Evolutionary conservation across 805 yeast genomes (phyloP).

Genomic region (Candida schatavii): DNA sequence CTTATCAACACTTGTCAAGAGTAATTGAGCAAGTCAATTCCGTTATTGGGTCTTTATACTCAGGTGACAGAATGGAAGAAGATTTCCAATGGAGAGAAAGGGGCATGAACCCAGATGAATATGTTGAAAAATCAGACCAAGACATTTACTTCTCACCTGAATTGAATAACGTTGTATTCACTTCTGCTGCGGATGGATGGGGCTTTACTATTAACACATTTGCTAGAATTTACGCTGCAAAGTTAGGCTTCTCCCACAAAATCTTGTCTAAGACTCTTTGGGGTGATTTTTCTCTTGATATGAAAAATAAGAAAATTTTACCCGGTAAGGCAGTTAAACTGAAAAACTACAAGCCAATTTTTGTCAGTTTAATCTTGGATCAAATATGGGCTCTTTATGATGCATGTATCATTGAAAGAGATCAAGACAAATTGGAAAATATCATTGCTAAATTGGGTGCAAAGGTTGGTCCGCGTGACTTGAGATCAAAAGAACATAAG

Average conservation of each 20-base stretch:
- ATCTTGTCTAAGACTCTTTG: conserved; percentile 83
- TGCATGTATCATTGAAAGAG: conserved; percentile 59
- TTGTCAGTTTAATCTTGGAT: conserved; percentile 83
- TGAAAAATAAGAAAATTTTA: conserved; percentile 82
- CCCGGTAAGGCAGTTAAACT: conserved; percentile 62
- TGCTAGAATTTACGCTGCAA: conserved; percentile 79
- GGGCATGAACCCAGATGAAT: conserved; percentile 52
- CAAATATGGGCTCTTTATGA: conserved; percentile 91
- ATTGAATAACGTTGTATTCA: conserved; percentile 84
- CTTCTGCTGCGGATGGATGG: conserved; percentile 95
- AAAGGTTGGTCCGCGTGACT: conserved; percentile 69
- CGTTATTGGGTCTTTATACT: conserved; percentile 87
- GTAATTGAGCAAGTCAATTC: conserved; percentile 92
- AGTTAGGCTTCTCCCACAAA: conserved; percentile 78
- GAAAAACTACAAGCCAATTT: conserved; percentile 62
- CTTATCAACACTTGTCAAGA: conserved; percentile 73
- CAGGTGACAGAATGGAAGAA: conserved; percentile 90
- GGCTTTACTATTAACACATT: conserved; percentile 90
- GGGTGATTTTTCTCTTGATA: conserved; percentile 92
- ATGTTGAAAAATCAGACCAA: conserved; percentile 72
- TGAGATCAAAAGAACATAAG: conserved; percentile 74
- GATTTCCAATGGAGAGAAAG: conserved; percentile 75
- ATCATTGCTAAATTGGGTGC: conserved; percentile 70
- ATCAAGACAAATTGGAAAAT: conserved; percentile 69
- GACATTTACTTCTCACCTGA: conserved; percentile 87